phyloP scores from a whole-genome alignment of 345 rosid species.

The Gossypium turneri region DNA sequence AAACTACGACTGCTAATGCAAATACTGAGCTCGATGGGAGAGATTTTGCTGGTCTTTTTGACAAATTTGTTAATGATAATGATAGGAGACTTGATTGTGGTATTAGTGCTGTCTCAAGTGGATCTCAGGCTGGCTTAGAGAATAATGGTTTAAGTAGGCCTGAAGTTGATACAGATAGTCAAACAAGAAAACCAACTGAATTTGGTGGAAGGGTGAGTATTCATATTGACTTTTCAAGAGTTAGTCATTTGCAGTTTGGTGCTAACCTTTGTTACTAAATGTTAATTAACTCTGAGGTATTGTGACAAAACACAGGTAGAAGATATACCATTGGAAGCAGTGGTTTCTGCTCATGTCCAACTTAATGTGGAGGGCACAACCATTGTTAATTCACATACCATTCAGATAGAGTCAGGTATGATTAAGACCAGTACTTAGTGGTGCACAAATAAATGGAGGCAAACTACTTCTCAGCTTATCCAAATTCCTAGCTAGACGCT shows the following conservation, averaged over 20 bases:
- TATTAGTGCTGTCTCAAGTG: constrained; percentile 24
- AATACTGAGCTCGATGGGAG: constrained; percentile 23
- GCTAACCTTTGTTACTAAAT: constrained; percentile 17
- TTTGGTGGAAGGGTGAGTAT: constrained; percentile 36
- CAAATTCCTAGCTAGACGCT: neutral
- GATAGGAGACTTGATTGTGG: constrained; percentile 25
- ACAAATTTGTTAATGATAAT: constrained; percentile 25
- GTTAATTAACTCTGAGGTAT: constrained; percentile 1
- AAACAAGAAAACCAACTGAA: constrained; percentile 23
- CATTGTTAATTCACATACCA: constrained; percentile 22
- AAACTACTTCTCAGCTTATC: neutral
- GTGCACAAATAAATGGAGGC: neutral
- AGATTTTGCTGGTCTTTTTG: constrained; percentile 27
- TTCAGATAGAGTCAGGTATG: constrained; percentile 43
- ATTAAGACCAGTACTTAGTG: neutral
- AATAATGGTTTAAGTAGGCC: constrained; percentile 20
- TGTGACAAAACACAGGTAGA: constrained; percentile 29
- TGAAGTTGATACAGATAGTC: constrained; percentile 28
- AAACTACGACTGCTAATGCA: constrained; percentile 18
- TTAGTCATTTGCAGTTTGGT: constrained; percentile 17
- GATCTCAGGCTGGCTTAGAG: constrained; percentile 25
- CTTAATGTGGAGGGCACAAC: constrained; percentile 22
- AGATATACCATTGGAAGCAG: constrained; percentile 30
- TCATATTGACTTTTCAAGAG: constrained; percentile 13
- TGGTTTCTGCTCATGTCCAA: constrained; percentile 23